These are phyloP conservation scores for Pluteus cervinus DNA, from an alignment of 768 basidiomycete genomes.

Conservation along the genomic window DNA sequence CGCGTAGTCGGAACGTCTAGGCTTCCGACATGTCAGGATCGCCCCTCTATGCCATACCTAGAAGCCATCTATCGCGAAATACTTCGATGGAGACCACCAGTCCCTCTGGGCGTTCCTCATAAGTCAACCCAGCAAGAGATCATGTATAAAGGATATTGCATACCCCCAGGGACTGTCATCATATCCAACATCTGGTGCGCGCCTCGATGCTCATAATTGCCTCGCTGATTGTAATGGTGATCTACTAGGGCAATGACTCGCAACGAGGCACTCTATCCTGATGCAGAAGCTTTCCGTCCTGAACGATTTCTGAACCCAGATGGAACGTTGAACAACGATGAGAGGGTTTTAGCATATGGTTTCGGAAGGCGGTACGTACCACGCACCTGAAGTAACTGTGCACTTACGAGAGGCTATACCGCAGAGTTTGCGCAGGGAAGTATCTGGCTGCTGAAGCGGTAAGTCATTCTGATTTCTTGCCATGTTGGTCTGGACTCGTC, in stretches of 20 bases:
- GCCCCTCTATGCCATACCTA: neutral
- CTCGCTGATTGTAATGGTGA: too few relatives aligned
- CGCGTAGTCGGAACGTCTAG: neutral
- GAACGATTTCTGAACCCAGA: neutral
- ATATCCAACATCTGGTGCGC: slow-evolving; percentile 15
- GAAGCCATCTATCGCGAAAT: neutral
- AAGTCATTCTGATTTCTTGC: too few relatives aligned
- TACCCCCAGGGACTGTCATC: slow-evolving; percentile 10
- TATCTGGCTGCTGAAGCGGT: too few relatives aligned
- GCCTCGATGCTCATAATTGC: neutral
- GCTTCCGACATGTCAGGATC: slow-evolving; percentile 1
- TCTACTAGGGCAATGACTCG: slow-evolving; percentile 1
- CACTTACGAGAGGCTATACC: too few relatives aligned
- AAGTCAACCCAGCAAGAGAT: neutral
- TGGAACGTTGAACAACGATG: neutral
- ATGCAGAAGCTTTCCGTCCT: neutral
- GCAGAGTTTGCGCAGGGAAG: too few relatives aligned
- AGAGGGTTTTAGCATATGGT: neutral
- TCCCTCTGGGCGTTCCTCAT: slow-evolving; percentile 1
- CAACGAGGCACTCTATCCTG: neutral
- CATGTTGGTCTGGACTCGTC: too few relatives aligned
- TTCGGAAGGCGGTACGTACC: slow-evolving; percentile 1
- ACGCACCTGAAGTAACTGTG: too few relatives aligned
- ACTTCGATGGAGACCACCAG: neutral
- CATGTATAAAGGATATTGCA: slow-evolving; percentile 3